A percentile compares a stretch with the other conserved stretches of the same genome.
Conservation (phyloP, 495 filamentous ascomycete genomes). For the Hyaloscypha bicolor region DNA sequence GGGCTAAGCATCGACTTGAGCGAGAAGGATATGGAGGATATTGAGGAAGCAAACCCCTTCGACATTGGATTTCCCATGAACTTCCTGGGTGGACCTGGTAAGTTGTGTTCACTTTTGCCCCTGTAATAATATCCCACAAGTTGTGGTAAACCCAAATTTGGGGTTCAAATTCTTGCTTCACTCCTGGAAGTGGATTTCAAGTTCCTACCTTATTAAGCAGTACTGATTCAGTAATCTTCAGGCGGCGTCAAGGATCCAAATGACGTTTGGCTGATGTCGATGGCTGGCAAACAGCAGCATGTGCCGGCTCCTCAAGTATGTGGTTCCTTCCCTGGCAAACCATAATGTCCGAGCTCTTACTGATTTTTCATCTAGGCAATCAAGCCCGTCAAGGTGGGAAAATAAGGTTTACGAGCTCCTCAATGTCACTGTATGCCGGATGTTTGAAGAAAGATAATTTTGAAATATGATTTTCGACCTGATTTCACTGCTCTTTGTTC, state of each 20-base stretch:
- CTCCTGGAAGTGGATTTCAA: background rate
- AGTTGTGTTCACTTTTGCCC: background rate
- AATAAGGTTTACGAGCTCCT: background rate
- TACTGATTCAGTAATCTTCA: background rate
- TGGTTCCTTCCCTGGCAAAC: background rate
- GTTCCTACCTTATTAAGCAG: background rate
- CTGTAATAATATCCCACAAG: background rate
- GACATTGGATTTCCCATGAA: constrained; percentile 63
- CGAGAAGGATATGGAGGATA: constrained; percentile 63
- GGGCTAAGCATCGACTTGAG: constrained; percentile 59
- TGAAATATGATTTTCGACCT: too few relatives aligned
- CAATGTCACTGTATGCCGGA: too few relatives aligned
- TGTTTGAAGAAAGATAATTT: too few relatives aligned
- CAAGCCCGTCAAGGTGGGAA: constrained; percentile 8
- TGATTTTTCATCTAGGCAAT: constrained; percentile 17
- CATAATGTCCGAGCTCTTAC: background rate
- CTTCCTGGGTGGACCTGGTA: constrained; percentile 48
- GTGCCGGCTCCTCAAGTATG: constrained; percentile 36
- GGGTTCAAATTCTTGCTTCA: too few relatives aligned
- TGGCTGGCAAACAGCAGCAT: constrained; percentile 52
- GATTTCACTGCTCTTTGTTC: too few relatives aligned
- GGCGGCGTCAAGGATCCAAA: constrained; percentile 41
- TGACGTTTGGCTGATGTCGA: constrained; percentile 43
- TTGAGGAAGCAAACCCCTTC: constrained; percentile 63
- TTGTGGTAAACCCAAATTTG: background rate